Conservation (phyloP, 805 yeast genomes). For the Metschnikowia baotianmanensis region DNA sequence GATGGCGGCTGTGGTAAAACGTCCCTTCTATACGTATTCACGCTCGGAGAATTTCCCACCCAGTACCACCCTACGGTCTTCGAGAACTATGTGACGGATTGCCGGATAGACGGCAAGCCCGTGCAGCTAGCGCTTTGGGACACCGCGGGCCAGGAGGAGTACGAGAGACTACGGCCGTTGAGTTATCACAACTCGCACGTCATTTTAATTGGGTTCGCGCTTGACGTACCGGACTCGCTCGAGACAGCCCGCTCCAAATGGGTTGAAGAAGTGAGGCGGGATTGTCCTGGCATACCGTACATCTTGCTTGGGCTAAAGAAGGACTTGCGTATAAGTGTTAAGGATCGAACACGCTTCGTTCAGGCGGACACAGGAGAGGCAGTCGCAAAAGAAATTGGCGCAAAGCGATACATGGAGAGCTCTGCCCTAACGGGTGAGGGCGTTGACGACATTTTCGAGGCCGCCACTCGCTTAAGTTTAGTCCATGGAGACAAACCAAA, state of each 20-base stretch:
- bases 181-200: slow-evolving; percentile 87
- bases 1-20: slow-evolving; percentile 97
- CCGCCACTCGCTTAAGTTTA: slow-evolving; percentile 81
- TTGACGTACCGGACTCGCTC: slow-evolving; percentile 80
- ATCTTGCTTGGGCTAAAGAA: slow-evolving; percentile 81
- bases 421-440: slow-evolving; percentile 93
- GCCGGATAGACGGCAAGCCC: slow-evolving; percentile 90
- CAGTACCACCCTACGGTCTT: slow-evolving; percentile 93
- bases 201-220: slow-evolving; percentile 80
- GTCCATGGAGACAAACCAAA: slow-evolving; percentile 35
- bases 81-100: slow-evolving; percentile 91
- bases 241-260: slow-evolving; percentile 82
- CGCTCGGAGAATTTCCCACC: slow-evolving; percentile 89
- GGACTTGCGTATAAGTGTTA: slow-evolving; percentile 58
- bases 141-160: slow-evolving; percentile 96
- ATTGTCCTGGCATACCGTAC: slow-evolving; percentile 79
- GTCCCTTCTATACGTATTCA: slow-evolving; percentile 84
- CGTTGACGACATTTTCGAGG: slow-evolving; percentile 90
- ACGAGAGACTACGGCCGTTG: slow-evolving; percentile 83
- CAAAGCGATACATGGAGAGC: slow-evolving; percentile 80
- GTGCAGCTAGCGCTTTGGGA: slow-evolving; percentile 91
- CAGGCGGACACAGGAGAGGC: slow-evolving; percentile 59
- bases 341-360: slow-evolving; percentile 46
- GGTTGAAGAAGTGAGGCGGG: slow-evolving; percentile 77
- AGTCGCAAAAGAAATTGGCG: slow-evolving; percentile 78